phyloP scores from a whole-genome alignment of 2,329 filamentous ascomycete genomes.

The Stylonectria norvegica region DNA sequence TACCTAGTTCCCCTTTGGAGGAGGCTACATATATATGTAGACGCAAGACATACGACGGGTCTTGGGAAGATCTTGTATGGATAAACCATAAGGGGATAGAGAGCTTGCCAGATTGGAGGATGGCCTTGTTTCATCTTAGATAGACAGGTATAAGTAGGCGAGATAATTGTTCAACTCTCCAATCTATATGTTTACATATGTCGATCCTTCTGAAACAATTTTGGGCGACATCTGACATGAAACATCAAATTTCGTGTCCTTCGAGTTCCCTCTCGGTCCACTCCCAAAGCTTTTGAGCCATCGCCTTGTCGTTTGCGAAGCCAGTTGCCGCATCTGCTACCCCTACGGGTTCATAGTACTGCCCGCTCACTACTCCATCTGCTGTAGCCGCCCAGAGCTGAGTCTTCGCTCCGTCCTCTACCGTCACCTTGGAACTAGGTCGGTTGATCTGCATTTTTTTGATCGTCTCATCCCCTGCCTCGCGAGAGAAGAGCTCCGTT shows the following conservation, averaged over 20 bases:
- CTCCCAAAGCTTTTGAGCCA: constrained; percentile 5
- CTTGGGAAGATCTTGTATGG: too few relatives aligned
- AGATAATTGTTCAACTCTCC: too few relatives aligned
- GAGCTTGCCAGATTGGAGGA: too few relatives aligned
- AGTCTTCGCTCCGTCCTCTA: constrained; percentile 3
- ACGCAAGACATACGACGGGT: neutral
- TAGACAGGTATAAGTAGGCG: too few relatives aligned
- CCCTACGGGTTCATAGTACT: constrained; percentile 6
- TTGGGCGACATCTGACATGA: too few relatives aligned
- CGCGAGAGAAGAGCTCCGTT: constrained; percentile 21
- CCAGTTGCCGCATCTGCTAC: neutral
- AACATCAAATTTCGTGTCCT: neutral
- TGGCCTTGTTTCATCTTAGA: too few relatives aligned
- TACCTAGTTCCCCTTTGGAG: neutral
- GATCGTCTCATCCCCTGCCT: neutral
- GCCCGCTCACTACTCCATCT: neutral
- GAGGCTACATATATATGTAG: neutral
- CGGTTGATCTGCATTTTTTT: neutral
- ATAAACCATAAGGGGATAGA: too few relatives aligned
- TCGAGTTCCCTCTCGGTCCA: constrained; percentile 7
- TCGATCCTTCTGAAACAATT: too few relatives aligned
- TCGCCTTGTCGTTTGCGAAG: neutral
- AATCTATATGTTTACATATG: too few relatives aligned
- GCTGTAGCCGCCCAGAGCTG: constrained; percentile 6
- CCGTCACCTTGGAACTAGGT: neutral